Evolutionary conservation across 176 grass and related monocot genomes (phyloP), one percentile per base, ranked within the genome.

Genomic region (Panicum miliaceum): DNA sequence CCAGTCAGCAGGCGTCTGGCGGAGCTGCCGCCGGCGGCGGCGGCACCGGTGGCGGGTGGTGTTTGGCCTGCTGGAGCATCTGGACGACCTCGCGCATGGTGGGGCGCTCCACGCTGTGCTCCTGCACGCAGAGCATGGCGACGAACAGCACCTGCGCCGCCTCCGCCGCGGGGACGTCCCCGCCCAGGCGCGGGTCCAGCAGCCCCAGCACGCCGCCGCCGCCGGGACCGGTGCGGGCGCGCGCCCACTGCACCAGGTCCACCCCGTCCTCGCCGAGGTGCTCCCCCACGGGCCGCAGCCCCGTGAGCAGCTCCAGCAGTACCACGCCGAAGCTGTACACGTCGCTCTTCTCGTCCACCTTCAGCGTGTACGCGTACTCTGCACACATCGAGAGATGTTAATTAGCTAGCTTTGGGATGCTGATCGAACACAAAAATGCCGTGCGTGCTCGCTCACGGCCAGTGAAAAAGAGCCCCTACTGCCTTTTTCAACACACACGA

Each of bases 1-100:
- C 12, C 10, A 13, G 57, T 5, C 8, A 60, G 57, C 57, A 60
- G n/a, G 57, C 57, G 45, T 47, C 45, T 45, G 43, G 43, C 4
- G 22, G 20, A 11, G 8, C 19, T 5, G 52, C 57, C 57, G 57
- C 7, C n/a, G 56, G 2, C 22, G 54, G 51, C 2, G 1, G 4
- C 1, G n/a, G 9, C 8, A 1, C 22, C 57, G 15, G 18, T 19
- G 36, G 12, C 2, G 4, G 76, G 1, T 7, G 73, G 1, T 86
- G 86, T 62, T 76, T 90, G 13, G 90, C 91, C 59, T 96, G 93
- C 58, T 96, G 86, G 6, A 96, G 80, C 93, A 96, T 96, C 62
- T 93, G 90, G 38, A 96, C 93, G 62, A 96, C 93, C 41, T 96
- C 93, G 45, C 90, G 85, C 93, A 96, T 96, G 75, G 93, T 92